Conservation (phyloP, 2,329 filamentous ascomycete genomes). For the Colletotrichum endophyticum region DNA sequence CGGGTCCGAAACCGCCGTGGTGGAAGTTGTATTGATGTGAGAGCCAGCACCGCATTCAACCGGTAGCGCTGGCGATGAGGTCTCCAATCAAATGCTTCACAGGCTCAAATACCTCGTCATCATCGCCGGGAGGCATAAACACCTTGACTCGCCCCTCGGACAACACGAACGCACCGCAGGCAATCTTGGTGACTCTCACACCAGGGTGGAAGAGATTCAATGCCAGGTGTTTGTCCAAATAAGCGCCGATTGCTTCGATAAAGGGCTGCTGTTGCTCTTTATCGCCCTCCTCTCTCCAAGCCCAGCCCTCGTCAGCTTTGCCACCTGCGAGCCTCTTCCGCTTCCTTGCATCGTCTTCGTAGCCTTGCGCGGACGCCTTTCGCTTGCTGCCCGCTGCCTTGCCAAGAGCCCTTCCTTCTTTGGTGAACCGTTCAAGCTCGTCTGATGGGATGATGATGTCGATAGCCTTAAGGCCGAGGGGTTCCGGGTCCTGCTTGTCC, state of each 20-base stretch:
- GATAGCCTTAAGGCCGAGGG: constrained; percentile 45
- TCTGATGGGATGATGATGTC: constrained; percentile 56
- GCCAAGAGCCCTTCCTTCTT: constrained; percentile 37
- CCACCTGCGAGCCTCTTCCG: constrained; percentile 52
- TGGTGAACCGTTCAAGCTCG: constrained; percentile 52
- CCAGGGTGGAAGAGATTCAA: constrained; percentile 60
- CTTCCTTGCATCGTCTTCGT: constrained; percentile 38
- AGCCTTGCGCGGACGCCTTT: constrained; percentile 23
- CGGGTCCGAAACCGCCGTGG: neutral
- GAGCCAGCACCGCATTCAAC: neutral
- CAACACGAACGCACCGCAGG: constrained; percentile 61
- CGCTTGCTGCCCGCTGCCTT: neutral
- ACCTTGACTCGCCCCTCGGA: constrained; percentile 59
- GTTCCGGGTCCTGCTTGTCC: constrained; percentile 18
- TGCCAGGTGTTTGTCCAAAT: constrained; percentile 57
- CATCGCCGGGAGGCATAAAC: constrained; percentile 26
- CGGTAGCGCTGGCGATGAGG: neutral
- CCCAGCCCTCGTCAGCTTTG: constrained; percentile 58
- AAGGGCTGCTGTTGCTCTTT: constrained; percentile 44
- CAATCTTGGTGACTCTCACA: constrained; percentile 57
- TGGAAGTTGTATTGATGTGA: neutral
- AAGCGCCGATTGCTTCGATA: constrained; percentile 52
- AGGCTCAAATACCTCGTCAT: neutral
- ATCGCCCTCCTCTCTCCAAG: constrained; percentile 41
- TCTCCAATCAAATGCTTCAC: constrained; percentile 4